phyloP scores from a whole-genome alignment of 495 filamentous ascomycete species.

The Tetracladium marchalianum region DNA sequence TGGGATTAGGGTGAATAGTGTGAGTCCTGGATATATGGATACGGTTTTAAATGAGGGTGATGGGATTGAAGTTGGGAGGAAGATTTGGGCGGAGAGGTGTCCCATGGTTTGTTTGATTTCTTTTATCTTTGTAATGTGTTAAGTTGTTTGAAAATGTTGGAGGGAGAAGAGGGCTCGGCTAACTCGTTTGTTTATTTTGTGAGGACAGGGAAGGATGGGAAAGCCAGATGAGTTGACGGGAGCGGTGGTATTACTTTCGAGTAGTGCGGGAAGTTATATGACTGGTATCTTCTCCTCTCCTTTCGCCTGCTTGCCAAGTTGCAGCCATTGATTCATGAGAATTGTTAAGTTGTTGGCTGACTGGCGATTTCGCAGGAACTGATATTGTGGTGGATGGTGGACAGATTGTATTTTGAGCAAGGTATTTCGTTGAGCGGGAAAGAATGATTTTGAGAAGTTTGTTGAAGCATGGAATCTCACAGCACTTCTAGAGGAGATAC shows the following conservation, averaged over 20 bases:
- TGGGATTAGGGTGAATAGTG: conserved; percentile 59
- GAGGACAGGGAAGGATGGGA: conserved; percentile 46
- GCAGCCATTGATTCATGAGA: no score
- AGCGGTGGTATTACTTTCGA: conserved; percentile 54
- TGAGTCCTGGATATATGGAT: conserved; percentile 73
- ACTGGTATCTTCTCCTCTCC: conserved; percentile 32
- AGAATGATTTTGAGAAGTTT: no score
- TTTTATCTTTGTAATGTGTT: no score
- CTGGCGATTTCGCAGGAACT: conserved; percentile 10
- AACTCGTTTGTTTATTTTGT: no score
- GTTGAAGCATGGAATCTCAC: no score
- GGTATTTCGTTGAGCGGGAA: neutral
- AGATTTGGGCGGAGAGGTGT: conserved; percentile 50
- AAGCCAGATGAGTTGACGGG: conserved; percentile 54
- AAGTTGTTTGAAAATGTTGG: no score
- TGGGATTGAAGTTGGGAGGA: conserved; percentile 41
- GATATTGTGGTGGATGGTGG: conserved; percentile 33
- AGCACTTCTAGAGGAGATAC: no score
- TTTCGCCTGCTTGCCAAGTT: no score
- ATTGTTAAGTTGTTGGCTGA: neutral
- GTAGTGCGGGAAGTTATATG: conserved; percentile 56
- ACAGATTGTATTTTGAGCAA: conserved; percentile 22
- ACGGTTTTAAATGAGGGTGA: conserved; percentile 66
- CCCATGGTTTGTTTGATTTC: conserved; percentile 34
- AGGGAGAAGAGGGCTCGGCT: no score